These are phyloP conservation scores for Boletus mariae DNA, from an alignment of 1,284 basidiomycete genomes.

Conservation along the genomic window DNA sequence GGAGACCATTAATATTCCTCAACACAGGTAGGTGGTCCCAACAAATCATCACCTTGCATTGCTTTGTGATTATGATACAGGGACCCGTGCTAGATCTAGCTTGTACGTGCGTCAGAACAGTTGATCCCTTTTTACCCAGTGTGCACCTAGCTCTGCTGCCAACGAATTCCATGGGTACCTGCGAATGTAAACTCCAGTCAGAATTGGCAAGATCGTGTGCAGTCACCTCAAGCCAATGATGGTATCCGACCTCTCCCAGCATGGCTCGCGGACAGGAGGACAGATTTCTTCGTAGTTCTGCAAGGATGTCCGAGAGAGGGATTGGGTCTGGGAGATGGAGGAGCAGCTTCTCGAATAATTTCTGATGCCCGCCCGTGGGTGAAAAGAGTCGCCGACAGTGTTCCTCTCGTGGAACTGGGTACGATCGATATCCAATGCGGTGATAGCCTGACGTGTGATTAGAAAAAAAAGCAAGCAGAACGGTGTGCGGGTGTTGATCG, in stretches of 20 bases:
- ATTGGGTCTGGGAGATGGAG: constrained; percentile 60
- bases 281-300: constrained; percentile 54
- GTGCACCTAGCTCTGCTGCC: no score
- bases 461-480: constrained; percentile 7
- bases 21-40: no score
- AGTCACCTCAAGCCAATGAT: no score
- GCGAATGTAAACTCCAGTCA: no score
- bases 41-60: no score
- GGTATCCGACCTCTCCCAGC: constrained; percentile 74
- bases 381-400: constrained; percentile 68
- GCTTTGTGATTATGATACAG: no score
- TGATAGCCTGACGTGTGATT: constrained; percentile 58
- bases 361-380: constrained; percentile 30
- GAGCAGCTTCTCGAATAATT: constrained; percentile 51
- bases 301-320: constrained; percentile 48
- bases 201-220: no score
- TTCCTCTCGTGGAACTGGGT: constrained; percentile 44
- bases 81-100: no score
- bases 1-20: no score
- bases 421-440: constrained; percentile 60
- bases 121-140: no score
- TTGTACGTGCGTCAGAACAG: no score
- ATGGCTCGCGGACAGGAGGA: constrained; percentile 60
- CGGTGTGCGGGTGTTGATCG: constrained; percentile 43
- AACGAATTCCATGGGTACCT: no score